phyloP scores from a whole-genome alignment of 768 basidiomycete species.

The Dentipellis fragilis region DNA sequence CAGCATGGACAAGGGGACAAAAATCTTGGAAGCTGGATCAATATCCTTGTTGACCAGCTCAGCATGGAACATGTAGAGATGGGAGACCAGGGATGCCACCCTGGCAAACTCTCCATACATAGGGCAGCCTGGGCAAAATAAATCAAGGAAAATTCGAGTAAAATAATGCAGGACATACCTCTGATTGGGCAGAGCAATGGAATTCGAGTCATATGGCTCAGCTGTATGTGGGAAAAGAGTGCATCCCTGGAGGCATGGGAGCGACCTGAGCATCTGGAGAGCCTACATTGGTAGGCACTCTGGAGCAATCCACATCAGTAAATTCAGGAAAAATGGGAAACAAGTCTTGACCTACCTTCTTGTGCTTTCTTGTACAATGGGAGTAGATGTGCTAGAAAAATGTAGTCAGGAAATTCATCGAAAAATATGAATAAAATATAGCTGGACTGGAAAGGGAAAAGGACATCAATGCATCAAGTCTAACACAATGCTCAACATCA shows the following conservation, averaged over 20 bases:
- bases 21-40: no score
- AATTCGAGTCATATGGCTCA: background rate
- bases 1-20: no score
- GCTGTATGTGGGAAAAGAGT: background rate
- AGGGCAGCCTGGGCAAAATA: background rate
- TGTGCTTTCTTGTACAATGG: background rate
- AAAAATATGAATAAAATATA: no score
- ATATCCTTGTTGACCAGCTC: background rate
- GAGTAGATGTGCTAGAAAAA: background rate
- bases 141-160: background rate
- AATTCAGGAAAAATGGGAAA: background rate
- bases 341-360: background rate
- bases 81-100: background rate
- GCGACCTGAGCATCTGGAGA: background rate
- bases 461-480: no score
- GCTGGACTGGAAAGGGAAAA: no score
- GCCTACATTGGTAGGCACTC: background rate
- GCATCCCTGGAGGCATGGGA: background rate
- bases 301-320: background rate
- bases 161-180: background rate
- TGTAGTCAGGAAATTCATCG: no score
- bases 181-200: background rate
- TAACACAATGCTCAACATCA: background rate
- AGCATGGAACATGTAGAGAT: background rate
- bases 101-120: background rate